Evolutionary conservation across 768 basidiomycete species (phyloP).

Genomic region (Leucosporidium scottii): DNA sequence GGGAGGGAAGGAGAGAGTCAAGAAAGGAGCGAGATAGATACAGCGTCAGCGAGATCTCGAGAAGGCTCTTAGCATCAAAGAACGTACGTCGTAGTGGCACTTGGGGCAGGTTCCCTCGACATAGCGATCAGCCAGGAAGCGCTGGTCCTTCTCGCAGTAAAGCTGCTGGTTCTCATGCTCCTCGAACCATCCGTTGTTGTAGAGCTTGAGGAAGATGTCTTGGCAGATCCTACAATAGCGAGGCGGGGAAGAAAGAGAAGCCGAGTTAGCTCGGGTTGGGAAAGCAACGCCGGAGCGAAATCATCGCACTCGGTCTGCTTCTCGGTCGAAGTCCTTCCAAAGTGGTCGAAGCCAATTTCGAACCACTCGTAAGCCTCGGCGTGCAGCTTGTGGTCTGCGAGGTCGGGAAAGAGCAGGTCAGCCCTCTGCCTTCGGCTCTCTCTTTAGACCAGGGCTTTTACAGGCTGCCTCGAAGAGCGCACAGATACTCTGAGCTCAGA

Average conservation of each 20-base stretch:
- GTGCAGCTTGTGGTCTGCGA: conserved; percentile 83
- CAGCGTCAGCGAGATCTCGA: neutral
- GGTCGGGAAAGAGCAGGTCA: conserved; percentile 47
- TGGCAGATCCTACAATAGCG: conserved; percentile 65
- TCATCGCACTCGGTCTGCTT: conserved; percentile 71
- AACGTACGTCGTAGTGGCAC: conserved; percentile 69
- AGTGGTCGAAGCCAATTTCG: conserved; percentile 92
- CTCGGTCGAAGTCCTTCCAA: conserved; percentile 87
- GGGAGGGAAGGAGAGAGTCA: too few species aligned
- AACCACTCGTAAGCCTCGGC: conserved; percentile 96
- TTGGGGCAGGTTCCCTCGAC: conserved; percentile 97
- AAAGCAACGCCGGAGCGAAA: neutral
- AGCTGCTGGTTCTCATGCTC: conserved; percentile 86
- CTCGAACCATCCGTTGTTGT: conserved; percentile 65
- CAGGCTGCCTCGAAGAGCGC: neutral
- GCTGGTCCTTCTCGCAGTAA: conserved; percentile 64
- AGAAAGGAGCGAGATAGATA: too few species aligned
- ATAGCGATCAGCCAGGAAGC: conserved; percentile 93
- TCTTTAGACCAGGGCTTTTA: neutral
- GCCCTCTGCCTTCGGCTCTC: conserved; percentile 14
- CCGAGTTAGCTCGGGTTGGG: neutral
- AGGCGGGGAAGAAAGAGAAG: neutral
- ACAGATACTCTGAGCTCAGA: too few species aligned
- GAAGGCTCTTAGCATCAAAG: neutral
- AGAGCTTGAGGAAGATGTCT: conserved; percentile 76